Base-by-base conservation (phyloP, 805 yeast genomes). In the Kluyveromyces wickerhamii region DNA sequence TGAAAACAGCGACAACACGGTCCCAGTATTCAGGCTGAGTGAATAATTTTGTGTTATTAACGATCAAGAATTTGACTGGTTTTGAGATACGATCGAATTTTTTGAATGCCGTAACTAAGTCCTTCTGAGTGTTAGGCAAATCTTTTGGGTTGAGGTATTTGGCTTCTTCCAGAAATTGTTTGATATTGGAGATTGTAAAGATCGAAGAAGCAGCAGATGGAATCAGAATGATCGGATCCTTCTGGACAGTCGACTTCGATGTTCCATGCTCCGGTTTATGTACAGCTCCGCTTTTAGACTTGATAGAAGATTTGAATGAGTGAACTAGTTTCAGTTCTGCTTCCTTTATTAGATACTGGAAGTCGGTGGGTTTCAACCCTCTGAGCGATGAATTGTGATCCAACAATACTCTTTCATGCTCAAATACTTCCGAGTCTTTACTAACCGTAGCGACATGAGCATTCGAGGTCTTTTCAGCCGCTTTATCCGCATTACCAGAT, bases 21-120 rank as follows among this genome's bases (percentile, higher is more conserved):
- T 86, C 94, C 99, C 99, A 92, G 61, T 92, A 86, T 57, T 92
- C 97, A 3, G 95, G 94, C 55, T 88, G 89, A 16, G 83, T 79
- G 61, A 82, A 82, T 60, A 78, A 72, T 35, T 87, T 94, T 4
- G 87, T 86, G 37, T 84, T 82, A 54, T 85, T 94, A 21, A 88
- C 96, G 36, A 92, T 81, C 47, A 87, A 41, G 38, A 59, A 57
- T 34, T 53, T 54, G 14, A 57, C 32, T 10, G 62, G 60, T 35
- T 41, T 54, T 11, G 45, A 43, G 18, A 59, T 37, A 11, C 48
- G 48, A 24, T 57, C 60, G 19, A 59, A 47, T 32, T 52, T 55
- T 34, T 56, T 59, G 21, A 52, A 54, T 25, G 54, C 49, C 1
- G 52, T 54, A 13, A 56, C 40, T 6, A 57, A 39, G 24, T 57